Evolutionary conservation across 2,329 filamentous ascomycete genomes (phyloP).

Genomic region (Blastomyces parvus): DNA sequence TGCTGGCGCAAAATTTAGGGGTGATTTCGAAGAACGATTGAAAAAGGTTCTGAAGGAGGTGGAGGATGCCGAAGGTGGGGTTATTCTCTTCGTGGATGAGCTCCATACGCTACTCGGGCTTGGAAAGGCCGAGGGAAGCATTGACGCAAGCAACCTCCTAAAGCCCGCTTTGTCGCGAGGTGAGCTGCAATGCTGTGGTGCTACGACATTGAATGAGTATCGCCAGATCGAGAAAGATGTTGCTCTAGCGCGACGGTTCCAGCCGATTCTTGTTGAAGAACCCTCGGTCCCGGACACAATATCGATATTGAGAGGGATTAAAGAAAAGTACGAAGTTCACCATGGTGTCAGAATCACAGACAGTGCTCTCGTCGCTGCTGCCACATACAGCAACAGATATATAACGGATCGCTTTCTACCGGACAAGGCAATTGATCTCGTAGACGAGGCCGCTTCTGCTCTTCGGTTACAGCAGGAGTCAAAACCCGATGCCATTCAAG

Average conservation of each 20-base stretch:
- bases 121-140: conserved; percentile 90
- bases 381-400: conserved; percentile 87
- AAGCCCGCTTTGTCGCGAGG: conserved; percentile 91
- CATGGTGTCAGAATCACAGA: conserved; percentile 94
- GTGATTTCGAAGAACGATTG: conserved; percentile 89
- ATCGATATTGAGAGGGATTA: conserved; percentile 90
- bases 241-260: conserved; percentile 82
- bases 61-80: conserved; percentile 73
- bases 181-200: conserved; percentile 89
- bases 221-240: conserved; percentile 92
- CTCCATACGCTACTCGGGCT: conserved; percentile 83
- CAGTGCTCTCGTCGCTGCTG: conserved; percentile 80
- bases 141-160: conserved; percentile 88
- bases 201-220: conserved; percentile 88
- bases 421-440: conserved; percentile 93
- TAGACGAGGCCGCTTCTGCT: conserved; percentile 89
- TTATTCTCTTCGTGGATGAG: conserved; percentile 94
- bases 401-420: conserved; percentile 93
- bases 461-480: conserved; percentile 90
- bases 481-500: conserved; percentile 89
- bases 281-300: conserved; percentile 87
- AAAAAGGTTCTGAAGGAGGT: conserved; percentile 90
- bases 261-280: conserved; percentile 88
- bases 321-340: conserved; percentile 94
- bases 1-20: conserved; percentile 88